Evolutionary conservation across 2,329 filamentous ascomycete genomes (phyloP).

Genomic region (Mycosphaerella sp.): DNA sequence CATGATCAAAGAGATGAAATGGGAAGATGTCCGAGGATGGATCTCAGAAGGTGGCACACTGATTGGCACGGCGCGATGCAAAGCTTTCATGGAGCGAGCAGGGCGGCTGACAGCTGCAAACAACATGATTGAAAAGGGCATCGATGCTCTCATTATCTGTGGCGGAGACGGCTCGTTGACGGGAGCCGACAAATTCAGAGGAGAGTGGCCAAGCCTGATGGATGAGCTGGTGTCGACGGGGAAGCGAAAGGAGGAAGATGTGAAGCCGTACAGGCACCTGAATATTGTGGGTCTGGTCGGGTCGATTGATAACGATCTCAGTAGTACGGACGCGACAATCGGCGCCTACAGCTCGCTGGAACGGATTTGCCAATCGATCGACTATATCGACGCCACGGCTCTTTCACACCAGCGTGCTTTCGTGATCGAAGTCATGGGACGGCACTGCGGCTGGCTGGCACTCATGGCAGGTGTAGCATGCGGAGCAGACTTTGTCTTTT

Average conservation of each 20-base stretch:
- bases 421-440: constrained; percentile 96
- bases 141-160: constrained; percentile 93
- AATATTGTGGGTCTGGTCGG: constrained; percentile 97
- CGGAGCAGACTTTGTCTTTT: constrained; percentile 93
- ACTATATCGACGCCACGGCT: constrained; percentile 94
- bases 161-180: constrained; percentile 95
- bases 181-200: constrained; percentile 86
- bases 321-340: constrained; percentile 93
- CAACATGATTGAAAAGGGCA: constrained; percentile 88
- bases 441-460: constrained; percentile 95
- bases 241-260: constrained; percentile 63
- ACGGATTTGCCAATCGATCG: constrained; percentile 90
- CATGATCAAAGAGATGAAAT: constrained; percentile 79
- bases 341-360: constrained; percentile 91
- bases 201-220: constrained; percentile 84
- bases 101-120: constrained; percentile 82
- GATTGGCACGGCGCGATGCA: constrained; percentile 91
- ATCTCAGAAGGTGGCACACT: constrained; percentile 90
- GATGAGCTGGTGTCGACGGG: constrained; percentile 73
- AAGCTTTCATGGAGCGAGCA: constrained; percentile 81
- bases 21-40: constrained; percentile 93
- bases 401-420: constrained; percentile 93
- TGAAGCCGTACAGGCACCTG: constrained; percentile 72
- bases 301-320: constrained; percentile 97
- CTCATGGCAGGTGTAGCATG: constrained; percentile 94